Evolutionary conservation across 495 filamentous ascomycete genomes (phyloP).

Genomic region (Aspergillus nanangensis): DNA sequence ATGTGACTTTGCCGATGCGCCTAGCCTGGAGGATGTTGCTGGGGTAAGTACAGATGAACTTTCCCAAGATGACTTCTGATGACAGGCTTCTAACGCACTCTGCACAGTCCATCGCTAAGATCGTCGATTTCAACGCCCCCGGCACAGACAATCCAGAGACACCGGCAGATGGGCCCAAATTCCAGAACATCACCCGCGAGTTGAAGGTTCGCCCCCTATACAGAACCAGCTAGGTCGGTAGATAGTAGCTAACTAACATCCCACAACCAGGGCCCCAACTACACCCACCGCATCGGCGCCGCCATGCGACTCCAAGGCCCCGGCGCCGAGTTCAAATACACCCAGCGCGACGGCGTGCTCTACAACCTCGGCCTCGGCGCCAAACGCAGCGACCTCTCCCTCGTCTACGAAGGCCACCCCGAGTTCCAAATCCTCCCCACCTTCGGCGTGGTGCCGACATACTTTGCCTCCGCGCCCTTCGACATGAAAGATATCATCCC

Average conservation of each 20-base stretch:
- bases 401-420: slow-evolving; percentile 85
- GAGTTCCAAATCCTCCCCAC: slow-evolving; percentile 91
- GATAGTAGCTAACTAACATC: no score
- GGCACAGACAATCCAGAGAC: no score
- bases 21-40: slow-evolving; percentile 73
- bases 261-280: slow-evolving; percentile 53
- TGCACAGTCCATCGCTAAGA: no score
- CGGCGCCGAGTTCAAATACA: slow-evolving; percentile 74
- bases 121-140: no score
- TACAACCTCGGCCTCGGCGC: slow-evolving; percentile 96
- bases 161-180: no score
- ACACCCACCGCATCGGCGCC: slow-evolving; percentile 64
- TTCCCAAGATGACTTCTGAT: no score
- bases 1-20: slow-evolving; percentile 87
- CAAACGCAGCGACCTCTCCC: slow-evolving; percentile 82
- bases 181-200: no score
- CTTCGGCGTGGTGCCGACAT: slow-evolving; percentile 93
- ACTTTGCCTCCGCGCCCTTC: slow-evolving; percentile 79
- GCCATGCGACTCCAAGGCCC: slow-evolving; percentile 66
- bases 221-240: no score
- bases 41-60: no score
- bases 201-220: no score
- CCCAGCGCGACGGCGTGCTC: slow-evolving; percentile 82
- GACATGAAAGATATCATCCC: slow-evolving; percentile 78
- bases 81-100: no score